Evolutionary conservation across 2,329 filamentous ascomycete genomes (phyloP), one percentile per base, ranked within the genome.

Genomic region (Coniochaeta sp.): DNA sequence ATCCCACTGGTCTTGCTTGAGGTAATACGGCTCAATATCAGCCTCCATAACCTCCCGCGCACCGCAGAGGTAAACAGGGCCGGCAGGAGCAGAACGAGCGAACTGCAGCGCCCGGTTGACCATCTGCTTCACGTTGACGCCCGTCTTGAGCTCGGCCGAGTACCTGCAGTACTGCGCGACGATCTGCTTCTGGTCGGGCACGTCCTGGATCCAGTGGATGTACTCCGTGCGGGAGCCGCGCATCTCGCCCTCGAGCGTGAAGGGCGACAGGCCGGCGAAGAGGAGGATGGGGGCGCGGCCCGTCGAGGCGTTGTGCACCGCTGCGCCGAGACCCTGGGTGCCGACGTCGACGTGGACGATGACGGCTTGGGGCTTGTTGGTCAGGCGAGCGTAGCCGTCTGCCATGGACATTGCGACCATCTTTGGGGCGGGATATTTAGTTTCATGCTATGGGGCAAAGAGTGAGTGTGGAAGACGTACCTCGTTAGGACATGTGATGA

Each of bases 161-260:
- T 94, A 95, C 9, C 90, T 80, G 65, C 91, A 95, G 67, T 95
- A 95, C 70, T 95, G 90, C 0, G 81, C 74, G 3, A 95, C 73
- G 53, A 95, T 72, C 33, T 65, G 63, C 54, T 68, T 66, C 55
- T 72, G 70, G 56, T 72, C 68, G 5, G 67, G 69, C 13, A 68
- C 67, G 49, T 72, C 68, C 56, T 72, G 69, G 50, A 70, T 64
- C 65, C 67, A 74, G 57, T 74, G 71, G 58, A 73, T 73, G 59
- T 72, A 65, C 58, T 71, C 68, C 40, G 68, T 71, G 30, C 68
- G 63, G 0, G 63, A 66, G 2, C 71, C 71, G 18, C 63, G 64
- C 55, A 73, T 53, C 59, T 74, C 70, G 16, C 71, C 70, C 52
- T 73, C 68, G 27, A 69, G 64, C 0, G 73, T 76, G 18, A 67